Percentiles rank a stretch among this genome's conserved stretches.
Conservation (phyloP, 345 rosid species). For the Heritiera littoralis region DNA sequence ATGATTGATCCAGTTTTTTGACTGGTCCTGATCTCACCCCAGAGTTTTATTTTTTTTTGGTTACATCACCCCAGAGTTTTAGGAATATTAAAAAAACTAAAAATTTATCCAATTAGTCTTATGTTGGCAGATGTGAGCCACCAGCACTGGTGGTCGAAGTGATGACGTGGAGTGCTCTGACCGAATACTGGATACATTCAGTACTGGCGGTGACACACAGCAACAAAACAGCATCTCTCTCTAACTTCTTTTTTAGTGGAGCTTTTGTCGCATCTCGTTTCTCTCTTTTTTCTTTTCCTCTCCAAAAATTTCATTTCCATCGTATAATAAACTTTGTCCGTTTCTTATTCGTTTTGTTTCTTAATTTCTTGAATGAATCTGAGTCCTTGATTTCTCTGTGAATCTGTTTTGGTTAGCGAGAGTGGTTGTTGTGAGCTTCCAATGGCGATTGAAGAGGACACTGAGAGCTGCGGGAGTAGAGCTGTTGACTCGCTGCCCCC, state of each 20-base stretch:
- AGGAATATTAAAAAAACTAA: neutral
- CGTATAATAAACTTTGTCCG: slow-evolving; percentile 18
- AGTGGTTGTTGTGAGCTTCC: slow-evolving; percentile 1
- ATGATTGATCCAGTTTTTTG: neutral
- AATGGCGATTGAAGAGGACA: slow-evolving; percentile 89
- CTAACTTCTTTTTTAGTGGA: neutral
- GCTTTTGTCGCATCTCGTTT: slow-evolving; percentile 14
- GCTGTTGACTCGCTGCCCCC: slow-evolving; percentile 55
- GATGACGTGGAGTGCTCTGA: slow-evolving; percentile 14
- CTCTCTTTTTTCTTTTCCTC: slow-evolving; percentile 1
- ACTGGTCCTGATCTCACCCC: neutral
- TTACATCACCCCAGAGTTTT: neutral
- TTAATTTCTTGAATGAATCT: neutral
- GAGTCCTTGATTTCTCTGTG: neutral
- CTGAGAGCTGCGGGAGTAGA: slow-evolving; percentile 91
- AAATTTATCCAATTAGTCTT: neutral
- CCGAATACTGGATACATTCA: neutral
- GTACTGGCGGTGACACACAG: neutral
- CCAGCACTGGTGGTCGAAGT: neutral
- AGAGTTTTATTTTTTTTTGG: too few species aligned
- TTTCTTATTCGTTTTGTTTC: slow-evolving; percentile 24
- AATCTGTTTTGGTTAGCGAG: neutral
- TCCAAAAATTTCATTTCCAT: slow-evolving; percentile 16
- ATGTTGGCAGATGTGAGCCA: neutral
- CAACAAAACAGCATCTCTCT: neutral